phyloP scores from a whole-genome alignment of 2,329 filamentous ascomycete species.

The Cladosporium sphaerospermum region DNA sequence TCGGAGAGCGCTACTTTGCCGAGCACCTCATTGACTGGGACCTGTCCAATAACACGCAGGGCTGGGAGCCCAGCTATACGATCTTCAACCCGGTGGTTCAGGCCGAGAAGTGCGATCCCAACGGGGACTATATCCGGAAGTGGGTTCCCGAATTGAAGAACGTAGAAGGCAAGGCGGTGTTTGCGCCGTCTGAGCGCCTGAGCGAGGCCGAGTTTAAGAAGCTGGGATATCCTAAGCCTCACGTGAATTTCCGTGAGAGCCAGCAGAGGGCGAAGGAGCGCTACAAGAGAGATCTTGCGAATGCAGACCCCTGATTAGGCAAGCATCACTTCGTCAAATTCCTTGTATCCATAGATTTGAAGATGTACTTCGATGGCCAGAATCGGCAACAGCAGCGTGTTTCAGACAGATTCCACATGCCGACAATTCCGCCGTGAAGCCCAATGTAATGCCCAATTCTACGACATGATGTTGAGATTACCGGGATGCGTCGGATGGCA shows the following conservation, averaged over 20 bases:
- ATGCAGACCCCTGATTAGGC: conserved; percentile 28
- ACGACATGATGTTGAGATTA: too few species aligned
- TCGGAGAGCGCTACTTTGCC: conserved; percentile 47
- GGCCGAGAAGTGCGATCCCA: conserved; percentile 76
- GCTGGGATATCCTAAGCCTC: conserved; percentile 40
- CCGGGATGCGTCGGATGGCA: too few species aligned
- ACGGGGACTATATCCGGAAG: conserved; percentile 72
- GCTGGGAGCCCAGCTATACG: conserved; percentile 48
- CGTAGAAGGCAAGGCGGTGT: conserved; percentile 43
- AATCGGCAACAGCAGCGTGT: too few species aligned
- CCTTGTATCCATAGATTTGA: not conserved
- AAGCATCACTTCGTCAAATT: not conserved
- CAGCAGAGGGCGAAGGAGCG: conserved; percentile 37
- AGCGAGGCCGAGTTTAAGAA: conserved; percentile 44
- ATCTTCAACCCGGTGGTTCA: conserved; percentile 62
- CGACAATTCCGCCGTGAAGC: not conserved
- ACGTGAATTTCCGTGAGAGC: conserved; percentile 41
- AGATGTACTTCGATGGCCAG: too few species aligned
- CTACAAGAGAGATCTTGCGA: conserved; percentile 41
- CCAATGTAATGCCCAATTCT: too few species aligned
- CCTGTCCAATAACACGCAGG: conserved; percentile 46
- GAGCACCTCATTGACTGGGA: conserved; percentile 45
- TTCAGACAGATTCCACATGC: not conserved
- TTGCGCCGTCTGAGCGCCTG: conserved; percentile 41
- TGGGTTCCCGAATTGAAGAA: conserved; percentile 72